These are phyloP conservation scores for Monosporascus sp. DNA, from an alignment of 2,329 filamentous ascomycete species.

Conservation along the genomic window DNA sequence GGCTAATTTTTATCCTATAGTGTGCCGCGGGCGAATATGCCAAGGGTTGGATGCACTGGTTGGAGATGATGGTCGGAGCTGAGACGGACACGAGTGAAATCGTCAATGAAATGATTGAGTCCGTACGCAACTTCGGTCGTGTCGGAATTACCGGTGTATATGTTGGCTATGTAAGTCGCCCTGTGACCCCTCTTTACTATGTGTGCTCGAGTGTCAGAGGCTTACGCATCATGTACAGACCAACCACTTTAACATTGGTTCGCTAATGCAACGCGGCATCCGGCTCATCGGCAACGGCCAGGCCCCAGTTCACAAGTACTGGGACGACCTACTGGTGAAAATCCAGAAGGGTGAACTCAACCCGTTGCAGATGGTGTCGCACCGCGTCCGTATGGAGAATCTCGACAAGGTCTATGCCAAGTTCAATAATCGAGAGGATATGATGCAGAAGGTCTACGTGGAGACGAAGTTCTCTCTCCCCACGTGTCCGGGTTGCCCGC, in stretches of 20 bases:
- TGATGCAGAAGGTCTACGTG: slow-evolving; percentile 76
- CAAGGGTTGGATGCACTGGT: slow-evolving; percentile 56
- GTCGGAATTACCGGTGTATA: slow-evolving; percentile 73
- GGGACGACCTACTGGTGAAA: slow-evolving; percentile 66
- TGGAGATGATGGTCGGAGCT: slow-evolving; percentile 56
- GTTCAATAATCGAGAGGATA: slow-evolving; percentile 58
- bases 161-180: slow-evolving; percentile 48
- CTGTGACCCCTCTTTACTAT: not conserved
- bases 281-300: slow-evolving; percentile 66
- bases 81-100: slow-evolving; percentile 85
- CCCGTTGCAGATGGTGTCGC: slow-evolving; percentile 74
- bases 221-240: slow-evolving; percentile 40
- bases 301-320: slow-evolving; percentile 76
- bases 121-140: slow-evolving; percentile 67
- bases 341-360: slow-evolving; percentile 67
- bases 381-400: slow-evolving; percentile 71
- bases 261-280: slow-evolving; percentile 82
- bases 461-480: slow-evolving; percentile 55
- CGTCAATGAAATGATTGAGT: slow-evolving; percentile 73
- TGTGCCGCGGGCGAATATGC: slow-evolving; percentile 58
- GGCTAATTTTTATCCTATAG: slow-evolving; percentile 46
- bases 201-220: not conserved
- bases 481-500: slow-evolving; percentile 36
- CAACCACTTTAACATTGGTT: slow-evolving; percentile 79
- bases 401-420: slow-evolving; percentile 61